Base-by-base conservation (phyloP, 2,329 filamentous ascomycete species). In the Scedosporium aurantiacum region DNA sequence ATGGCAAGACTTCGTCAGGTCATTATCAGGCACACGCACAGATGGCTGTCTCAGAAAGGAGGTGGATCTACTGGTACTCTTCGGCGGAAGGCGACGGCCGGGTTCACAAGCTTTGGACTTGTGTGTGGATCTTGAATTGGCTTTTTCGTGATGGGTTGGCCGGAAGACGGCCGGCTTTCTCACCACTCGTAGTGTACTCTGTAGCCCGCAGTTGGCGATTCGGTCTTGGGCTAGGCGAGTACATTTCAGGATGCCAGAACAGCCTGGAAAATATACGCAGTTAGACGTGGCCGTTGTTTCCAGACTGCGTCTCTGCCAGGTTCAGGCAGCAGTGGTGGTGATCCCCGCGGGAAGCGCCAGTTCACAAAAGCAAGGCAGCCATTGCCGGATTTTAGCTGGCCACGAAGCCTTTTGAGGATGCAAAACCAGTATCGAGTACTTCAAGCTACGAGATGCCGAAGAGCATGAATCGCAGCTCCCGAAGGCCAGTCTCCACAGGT, bases 21-120 rank as follows among this genome's bases (percentile, higher is more conserved):
- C 50, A 54, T 54, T 7, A 54, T 54, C 50, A 54, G 50, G 50
- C 50, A 54, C 50, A 54, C 50, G 50, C 50, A 54, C 50, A 54
- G 50, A 54, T 54, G 50, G 50, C 16, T 37, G 50, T 54, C 50
- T 54, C 50, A 25, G 50, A 27, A 16, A 14, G 23, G n/a, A 54
- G 47, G 47, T 14, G 47, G 47, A 25, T 54, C 47, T 54, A 47
- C 16, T 47, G 43, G 18, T 54, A 54, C 16, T 12, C 43, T 21
- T 47, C 16, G 43, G 43, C 16, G 43, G n/a, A 47, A 47, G 43
- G 43, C 32, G 32, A 37, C 32, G 32, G 32, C 10, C 32, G 32
- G 32, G 32, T 12, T 37, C 14, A 37, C 32, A 37, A 37, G 32
- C 32, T 37, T 37, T 37, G 1, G 32, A 37, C 32, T 37, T 8